These are phyloP conservation scores for Ichthyophthirius multifiliis DNA, from an alignment of 169 alveolate species.

Conservation along the genomic window DNA sequence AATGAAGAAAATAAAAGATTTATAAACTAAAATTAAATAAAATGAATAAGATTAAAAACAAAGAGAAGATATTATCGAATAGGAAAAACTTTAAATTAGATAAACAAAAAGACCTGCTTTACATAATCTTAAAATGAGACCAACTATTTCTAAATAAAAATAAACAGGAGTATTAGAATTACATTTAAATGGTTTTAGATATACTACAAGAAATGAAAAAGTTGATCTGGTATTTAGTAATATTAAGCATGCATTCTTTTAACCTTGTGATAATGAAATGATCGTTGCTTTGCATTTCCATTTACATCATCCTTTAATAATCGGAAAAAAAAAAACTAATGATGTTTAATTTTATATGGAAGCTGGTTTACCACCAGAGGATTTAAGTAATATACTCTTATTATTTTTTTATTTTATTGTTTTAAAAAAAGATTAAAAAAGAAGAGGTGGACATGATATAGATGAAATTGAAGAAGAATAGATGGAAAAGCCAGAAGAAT, in stretches of 20 bases:
- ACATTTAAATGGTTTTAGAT: conserved; percentile 79
- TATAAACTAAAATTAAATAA: conserved; percentile 57
- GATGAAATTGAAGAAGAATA: conserved; percentile 83
- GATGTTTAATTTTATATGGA: conserved; percentile 79
- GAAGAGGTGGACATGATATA: conserved; percentile 60
- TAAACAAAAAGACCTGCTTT: conserved; percentile 62
- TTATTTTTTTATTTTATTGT: no score
- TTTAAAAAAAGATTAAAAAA: conserved; percentile 24
- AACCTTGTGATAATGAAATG: conserved; percentile 74
- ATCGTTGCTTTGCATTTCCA: conserved; percentile 76
- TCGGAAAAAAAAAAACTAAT: conserved; percentile 64
- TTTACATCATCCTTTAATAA: conserved; percentile 58
- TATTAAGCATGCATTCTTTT: conserved; percentile 75
- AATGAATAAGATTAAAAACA: conserved; percentile 58
- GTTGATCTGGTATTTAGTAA: conserved; percentile 63
- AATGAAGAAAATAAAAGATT: conserved; percentile 61
- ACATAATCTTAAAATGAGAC: conserved; percentile 64
- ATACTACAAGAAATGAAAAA: conserved; percentile 61
- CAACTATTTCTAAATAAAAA: conserved; percentile 64
- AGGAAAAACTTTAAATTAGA: conserved; percentile 45
- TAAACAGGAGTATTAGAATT: conserved; percentile 68
- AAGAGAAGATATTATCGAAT: conserved; percentile 50
- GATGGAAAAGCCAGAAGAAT: conserved; percentile 64
- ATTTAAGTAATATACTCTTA: conserved; percentile 38
- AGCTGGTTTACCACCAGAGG: conserved; percentile 76